Conservation (phyloP, 73 alveolate genomes). For the Paramecium pentaurelia region DNA sequence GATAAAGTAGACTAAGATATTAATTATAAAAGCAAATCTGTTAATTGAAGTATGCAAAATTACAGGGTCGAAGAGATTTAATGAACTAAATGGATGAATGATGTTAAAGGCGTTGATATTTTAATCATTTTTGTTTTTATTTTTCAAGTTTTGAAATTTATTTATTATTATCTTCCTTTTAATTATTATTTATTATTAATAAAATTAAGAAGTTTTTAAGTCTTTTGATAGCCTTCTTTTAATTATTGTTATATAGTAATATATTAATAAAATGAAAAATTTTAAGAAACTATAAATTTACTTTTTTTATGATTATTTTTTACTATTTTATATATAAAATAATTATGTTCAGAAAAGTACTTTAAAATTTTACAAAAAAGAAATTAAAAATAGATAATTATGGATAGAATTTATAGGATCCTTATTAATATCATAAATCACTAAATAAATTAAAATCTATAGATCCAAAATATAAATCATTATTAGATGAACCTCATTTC, state of each 20-base stretch:
- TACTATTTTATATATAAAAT: not conserved
- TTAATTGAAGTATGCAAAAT: conserved; percentile 22
- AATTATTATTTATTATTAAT: not conserved
- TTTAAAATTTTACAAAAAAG: not conserved
- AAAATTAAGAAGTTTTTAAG: not conserved
- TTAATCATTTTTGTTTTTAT: not conserved
- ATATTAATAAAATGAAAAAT: no score
- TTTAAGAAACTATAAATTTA: not conserved
- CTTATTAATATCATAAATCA: not conserved
- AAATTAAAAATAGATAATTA: not conserved
- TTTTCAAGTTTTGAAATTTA: not conserved
- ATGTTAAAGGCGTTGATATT: not conserved
- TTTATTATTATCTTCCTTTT: not conserved
- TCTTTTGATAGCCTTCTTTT: not conserved
- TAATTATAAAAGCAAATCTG: not conserved
- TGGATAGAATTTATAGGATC: not conserved
- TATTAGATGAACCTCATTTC: not conserved
- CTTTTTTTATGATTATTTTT: not conserved
- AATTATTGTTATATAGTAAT: not conserved
- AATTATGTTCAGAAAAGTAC: not conserved
- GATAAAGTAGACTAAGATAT: conserved; percentile 7
- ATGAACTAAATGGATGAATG: conserved; percentile 12
- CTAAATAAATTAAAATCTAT: not conserved
- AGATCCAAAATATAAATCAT: not conserved
- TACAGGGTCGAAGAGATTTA: conserved; percentile 8